Percentiles rank a stretch among this genome's conserved stretches.
Evolutionary conservation across 2,329 filamentous ascomycete species (phyloP).

Genomic region (Calonectria pauciramosa): DNA sequence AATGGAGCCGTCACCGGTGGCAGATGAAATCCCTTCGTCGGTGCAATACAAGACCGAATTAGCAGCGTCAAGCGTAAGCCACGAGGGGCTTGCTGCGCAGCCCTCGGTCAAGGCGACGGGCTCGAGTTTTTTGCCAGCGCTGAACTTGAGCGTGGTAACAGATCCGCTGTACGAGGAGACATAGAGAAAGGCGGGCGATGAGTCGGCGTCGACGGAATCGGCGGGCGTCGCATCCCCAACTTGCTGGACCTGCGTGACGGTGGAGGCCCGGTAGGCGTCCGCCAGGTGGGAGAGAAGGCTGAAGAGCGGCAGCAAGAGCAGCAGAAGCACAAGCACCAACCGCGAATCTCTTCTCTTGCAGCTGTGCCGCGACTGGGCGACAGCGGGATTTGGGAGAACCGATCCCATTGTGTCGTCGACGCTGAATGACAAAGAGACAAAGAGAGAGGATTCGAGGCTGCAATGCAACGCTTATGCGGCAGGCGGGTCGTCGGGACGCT

Average conservation of each 20-base stretch:
- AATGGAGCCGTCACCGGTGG: conserved; percentile 62
- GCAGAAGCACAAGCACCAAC: conserved; percentile 27
- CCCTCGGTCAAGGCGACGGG: conserved; percentile 57
- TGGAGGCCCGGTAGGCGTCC: conserved; percentile 9
- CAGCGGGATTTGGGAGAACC: conserved; percentile 3
- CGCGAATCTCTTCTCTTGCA: conserved; percentile 20
- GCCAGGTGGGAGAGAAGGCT: conserved; percentile 34
- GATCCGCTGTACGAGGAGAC: conserved; percentile 63
- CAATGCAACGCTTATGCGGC: neutral
- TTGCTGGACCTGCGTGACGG: neutral
- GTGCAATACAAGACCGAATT: conserved; percentile 69
- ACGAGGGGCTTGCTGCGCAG: conserved; percentile 70
- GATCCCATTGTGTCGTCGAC: conserved; percentile 29
- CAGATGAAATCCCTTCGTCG: conserved; percentile 65
- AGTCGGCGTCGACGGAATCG: neutral
- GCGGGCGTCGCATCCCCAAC: neutral
- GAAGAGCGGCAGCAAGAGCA: conserved; percentile 31
- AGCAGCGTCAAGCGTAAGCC: conserved; percentile 69
- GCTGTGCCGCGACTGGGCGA: neutral
- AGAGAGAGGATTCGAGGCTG: neutral
- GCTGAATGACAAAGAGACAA: neutral
- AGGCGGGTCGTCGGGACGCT: neutral
- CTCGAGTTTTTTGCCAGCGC: conserved; percentile 51
- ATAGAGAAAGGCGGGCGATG: conserved; percentile 51
- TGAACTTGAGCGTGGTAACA: conserved; percentile 63